Conservation (phyloP, 345 rosid genomes). For the Citrus inodora region DNA sequence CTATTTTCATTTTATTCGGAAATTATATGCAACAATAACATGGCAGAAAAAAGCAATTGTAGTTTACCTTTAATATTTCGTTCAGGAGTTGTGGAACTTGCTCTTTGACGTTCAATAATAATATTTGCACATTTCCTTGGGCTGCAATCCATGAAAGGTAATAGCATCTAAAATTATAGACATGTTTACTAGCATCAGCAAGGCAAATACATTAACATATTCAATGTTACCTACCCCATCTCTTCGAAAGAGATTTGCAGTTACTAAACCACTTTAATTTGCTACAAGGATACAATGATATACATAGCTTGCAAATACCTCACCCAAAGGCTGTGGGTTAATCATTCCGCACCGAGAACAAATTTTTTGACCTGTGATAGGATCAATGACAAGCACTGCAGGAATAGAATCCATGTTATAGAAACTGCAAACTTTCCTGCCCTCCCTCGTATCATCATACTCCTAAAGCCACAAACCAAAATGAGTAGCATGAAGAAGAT, state of each 20-base stretch:
- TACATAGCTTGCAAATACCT: slow-evolving; percentile 34
- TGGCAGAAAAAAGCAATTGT: background rate
- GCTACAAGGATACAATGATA: background rate
- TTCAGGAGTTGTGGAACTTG: slow-evolving; percentile 55
- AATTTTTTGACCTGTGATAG: slow-evolving; percentile 94
- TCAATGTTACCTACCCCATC: background rate
- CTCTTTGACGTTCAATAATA: slow-evolving; percentile 83
- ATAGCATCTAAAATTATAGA: slow-evolving; percentile 53
- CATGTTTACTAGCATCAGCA: slow-evolving; percentile 6
- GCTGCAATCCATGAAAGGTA: slow-evolving; percentile 91
- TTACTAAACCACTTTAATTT: background rate
- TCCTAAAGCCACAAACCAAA: slow-evolving; percentile 38
- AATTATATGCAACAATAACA: no score
- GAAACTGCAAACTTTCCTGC: slow-evolving; percentile 86
- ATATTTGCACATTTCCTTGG: slow-evolving; percentile 70
- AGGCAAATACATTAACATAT: background rate
- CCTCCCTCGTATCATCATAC: slow-evolving; percentile 87
- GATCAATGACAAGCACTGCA: slow-evolving; percentile 87
- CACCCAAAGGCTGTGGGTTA: slow-evolving; percentile 79
- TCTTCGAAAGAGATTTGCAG: background rate
- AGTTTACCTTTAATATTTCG: slow-evolving; percentile 59
- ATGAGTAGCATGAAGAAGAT: background rate
- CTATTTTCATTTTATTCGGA: background rate
- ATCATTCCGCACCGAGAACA: slow-evolving; percentile 86
- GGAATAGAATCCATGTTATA: slow-evolving; percentile 82